Conservation (phyloP, 2,329 filamentous ascomycete species). For the Aureobasidium subglaciale region DNA sequence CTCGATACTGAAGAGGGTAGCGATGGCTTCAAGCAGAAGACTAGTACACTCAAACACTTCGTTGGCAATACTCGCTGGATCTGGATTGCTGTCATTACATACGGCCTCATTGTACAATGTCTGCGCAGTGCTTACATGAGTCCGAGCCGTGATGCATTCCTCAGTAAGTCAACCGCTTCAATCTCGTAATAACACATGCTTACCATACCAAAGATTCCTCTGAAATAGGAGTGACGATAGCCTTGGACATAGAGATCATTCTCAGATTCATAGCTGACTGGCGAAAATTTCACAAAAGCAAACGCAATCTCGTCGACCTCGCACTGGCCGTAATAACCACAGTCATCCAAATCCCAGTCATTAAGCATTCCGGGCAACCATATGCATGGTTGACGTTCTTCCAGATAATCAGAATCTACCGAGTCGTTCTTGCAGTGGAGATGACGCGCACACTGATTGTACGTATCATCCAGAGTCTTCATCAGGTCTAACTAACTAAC, state of each 20-base stretch:
- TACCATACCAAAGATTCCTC: conserved; percentile 32
- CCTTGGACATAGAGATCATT: conserved; percentile 75
- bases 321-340: conserved; percentile 72
- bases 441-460: conserved; percentile 81
- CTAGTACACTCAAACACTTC: conserved; percentile 55
- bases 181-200: neutral
- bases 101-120: conserved; percentile 71
- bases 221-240: conserved; percentile 68
- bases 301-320: conserved; percentile 74
- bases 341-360: conserved; percentile 76
- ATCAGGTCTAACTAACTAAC: neutral
- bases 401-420: conserved; percentile 86
- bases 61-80: conserved; percentile 68
- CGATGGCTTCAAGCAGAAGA: conserved; percentile 33
- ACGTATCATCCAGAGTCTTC: conserved; percentile 19
- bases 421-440: conserved; percentile 81
- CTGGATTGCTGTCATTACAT: conserved; percentile 75
- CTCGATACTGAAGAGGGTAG: conserved; percentile 34
- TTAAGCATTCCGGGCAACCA: conserved; percentile 60
- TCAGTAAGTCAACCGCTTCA: conserved; percentile 40
- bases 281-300: conserved; percentile 67
- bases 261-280: conserved; percentile 73
- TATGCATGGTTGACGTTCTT: conserved; percentile 91
- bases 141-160: conserved; percentile 51
- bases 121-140: conserved; percentile 72